Evolutionary conservation across 1,284 basidiomycete genomes (phyloP).

Genomic region (Boletus sp.): DNA sequence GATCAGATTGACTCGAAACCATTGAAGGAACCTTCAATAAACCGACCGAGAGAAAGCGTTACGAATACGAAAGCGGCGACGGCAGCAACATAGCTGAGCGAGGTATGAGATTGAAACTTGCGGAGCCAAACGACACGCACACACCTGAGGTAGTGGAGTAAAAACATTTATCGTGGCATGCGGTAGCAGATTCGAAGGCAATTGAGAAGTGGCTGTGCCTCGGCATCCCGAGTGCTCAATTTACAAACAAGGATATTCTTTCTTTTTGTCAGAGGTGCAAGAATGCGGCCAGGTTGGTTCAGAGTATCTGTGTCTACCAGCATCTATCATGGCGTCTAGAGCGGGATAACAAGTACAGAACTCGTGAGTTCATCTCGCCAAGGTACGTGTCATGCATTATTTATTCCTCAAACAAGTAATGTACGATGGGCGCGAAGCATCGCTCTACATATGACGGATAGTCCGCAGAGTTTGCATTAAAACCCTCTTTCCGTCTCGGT

Average conservation of each 20-base stretch:
- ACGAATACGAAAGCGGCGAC: conserved; percentile 77
- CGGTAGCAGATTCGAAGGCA: too few relatives aligned
- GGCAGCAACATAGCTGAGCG: conserved; percentile 65
- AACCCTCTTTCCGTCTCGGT: conserved; percentile 68
- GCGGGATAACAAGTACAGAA: too few relatives aligned
- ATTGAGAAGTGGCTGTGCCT: not conserved
- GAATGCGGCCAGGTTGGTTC: too few relatives aligned
- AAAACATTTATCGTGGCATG: conserved; percentile 14
- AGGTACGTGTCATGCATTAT: too few relatives aligned
- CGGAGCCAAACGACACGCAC: conserved; percentile 6
- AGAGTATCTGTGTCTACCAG: too few relatives aligned
- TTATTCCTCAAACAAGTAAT: conserved; percentile 4
- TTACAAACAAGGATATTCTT: too few relatives aligned
- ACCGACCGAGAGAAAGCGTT: conserved; percentile 75
- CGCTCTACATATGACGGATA: conserved; percentile 14
- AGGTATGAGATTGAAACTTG: not conserved
- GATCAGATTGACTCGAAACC: conserved; percentile 18
- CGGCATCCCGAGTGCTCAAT: too few relatives aligned
- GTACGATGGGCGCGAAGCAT: conserved; percentile 41
- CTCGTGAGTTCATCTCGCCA: too few relatives aligned
- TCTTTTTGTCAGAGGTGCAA: too few relatives aligned
- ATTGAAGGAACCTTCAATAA: conserved; percentile 1
- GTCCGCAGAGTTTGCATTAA: conserved; percentile 63
- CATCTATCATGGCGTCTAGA: too few relatives aligned
- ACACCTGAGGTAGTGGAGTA: conserved; percentile 57